These are phyloP conservation scores for Calocybe indica DNA, from an alignment of 768 basidiomycete species.

Conservation along the genomic window DNA sequence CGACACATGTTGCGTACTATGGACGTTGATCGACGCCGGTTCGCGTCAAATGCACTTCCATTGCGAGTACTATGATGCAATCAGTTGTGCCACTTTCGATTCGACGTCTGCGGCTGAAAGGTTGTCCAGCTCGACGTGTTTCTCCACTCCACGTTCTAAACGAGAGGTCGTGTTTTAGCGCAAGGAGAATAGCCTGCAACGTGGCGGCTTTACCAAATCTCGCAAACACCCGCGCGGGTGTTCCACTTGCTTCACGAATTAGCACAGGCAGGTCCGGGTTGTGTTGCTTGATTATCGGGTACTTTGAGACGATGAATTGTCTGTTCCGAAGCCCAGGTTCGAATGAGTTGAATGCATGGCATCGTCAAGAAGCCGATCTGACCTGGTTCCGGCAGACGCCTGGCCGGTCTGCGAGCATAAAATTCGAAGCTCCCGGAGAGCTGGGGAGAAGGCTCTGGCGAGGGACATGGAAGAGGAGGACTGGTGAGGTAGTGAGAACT, in stretches of 20 bases:
- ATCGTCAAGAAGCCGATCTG: constrained; percentile 11
- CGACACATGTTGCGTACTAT: no score
- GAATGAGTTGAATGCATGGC: not conserved
- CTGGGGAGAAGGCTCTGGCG: constrained; percentile 69
- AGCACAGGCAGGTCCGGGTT: constrained; percentile 85
- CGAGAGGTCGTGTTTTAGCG: not conserved
- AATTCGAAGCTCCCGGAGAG: constrained; percentile 75
- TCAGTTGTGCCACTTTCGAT: constrained; percentile 58
- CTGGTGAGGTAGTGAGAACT: constrained; percentile 6
- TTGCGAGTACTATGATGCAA: constrained; percentile 32
- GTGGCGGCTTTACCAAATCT: constrained; percentile 63
- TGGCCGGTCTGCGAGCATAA: constrained; percentile 73
- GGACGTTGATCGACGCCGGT: no score
- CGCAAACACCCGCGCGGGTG: constrained; percentile 79
- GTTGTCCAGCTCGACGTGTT: constrained; percentile 74
- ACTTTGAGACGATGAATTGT: constrained; percentile 73
- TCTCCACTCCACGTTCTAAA: constrained; percentile 75
- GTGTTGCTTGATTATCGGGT: constrained; percentile 70
- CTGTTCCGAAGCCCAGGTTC: constrained; percentile 29
- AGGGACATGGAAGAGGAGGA: constrained; percentile 45
- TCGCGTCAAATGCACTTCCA: no score
- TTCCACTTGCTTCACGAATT: constrained; percentile 74
- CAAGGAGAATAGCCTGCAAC: constrained; percentile 5
- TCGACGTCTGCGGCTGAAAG: constrained; percentile 69
- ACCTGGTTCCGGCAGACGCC: constrained; percentile 80